phyloP scores from a whole-genome alignment of 805 yeast genomes.

The Starmerella asiatica region DNA sequence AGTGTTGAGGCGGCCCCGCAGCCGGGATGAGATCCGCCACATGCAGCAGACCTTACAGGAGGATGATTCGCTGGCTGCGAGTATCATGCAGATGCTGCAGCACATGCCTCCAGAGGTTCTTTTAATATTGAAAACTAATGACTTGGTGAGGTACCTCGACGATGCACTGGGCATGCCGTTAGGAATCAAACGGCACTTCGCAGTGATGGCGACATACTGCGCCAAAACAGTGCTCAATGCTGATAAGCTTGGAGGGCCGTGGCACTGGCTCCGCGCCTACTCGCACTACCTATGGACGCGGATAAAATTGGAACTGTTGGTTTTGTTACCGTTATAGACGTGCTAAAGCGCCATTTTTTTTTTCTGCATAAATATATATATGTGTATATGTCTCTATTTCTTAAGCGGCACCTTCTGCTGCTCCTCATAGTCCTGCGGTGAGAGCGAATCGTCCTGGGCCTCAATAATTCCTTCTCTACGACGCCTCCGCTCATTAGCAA shows the following conservation, averaged over 20 bases:
- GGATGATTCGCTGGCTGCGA: slow-evolving; percentile 46
- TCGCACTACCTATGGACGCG: slow-evolving; percentile 4
- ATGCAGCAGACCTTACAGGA: slow-evolving; percentile 55
- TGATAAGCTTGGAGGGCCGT: slow-evolving; percentile 21
- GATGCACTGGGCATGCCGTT: slow-evolving; percentile 68
- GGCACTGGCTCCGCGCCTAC: slow-evolving; percentile 2
- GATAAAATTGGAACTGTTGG: background rate
- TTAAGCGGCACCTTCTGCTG: no score
- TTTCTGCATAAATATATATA: background rate
- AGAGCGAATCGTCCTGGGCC: no score
- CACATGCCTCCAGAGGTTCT: slow-evolving; percentile 75
- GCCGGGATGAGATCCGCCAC: slow-evolving; percentile 41
- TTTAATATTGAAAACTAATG: slow-evolving; percentile 83
- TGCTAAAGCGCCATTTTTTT: background rate
- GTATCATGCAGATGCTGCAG: slow-evolving; percentile 66
- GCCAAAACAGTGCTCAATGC: slow-evolving; percentile 68
- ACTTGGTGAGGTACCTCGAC: slow-evolving; percentile 77
- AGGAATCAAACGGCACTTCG: slow-evolving; percentile 76
- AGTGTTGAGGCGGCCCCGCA: slow-evolving; percentile 35
- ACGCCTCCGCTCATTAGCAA: slow-evolving; percentile 16
- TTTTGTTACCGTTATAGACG: background rate
- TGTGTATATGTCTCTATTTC: no score
- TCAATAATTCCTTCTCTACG: no score
- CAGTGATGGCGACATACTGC: slow-evolving; percentile 83
- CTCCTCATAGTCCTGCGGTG: no score